Conservation (phyloP, 108 stramenopile genomes). For the Skeletonema menzelii region DNA sequence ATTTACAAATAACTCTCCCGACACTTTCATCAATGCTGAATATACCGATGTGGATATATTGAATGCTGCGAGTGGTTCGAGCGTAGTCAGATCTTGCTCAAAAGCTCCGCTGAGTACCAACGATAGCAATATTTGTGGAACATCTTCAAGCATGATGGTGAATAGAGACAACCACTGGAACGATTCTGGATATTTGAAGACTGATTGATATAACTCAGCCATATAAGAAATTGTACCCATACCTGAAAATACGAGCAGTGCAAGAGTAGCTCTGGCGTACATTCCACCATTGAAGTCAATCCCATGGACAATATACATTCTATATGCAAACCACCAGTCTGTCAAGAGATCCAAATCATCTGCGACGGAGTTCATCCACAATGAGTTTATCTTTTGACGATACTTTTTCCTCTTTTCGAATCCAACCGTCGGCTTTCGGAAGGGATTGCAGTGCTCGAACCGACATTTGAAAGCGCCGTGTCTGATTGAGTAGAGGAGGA, state of each 20-base stretch:
- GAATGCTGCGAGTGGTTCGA: slow-evolving; percentile 17
- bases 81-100: neutral
- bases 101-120: slow-evolving; percentile 18
- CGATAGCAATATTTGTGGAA: slow-evolving; percentile 29
- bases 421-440: slow-evolving; percentile 10
- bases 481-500: slow-evolving; percentile 8
- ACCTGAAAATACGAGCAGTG: slow-evolving; percentile 8
- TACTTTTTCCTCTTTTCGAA: slow-evolving; percentile 20
- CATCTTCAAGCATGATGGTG: slow-evolving; percentile 26
- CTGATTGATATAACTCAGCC: slow-evolving; percentile 14
- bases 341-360: slow-evolving; percentile 30
- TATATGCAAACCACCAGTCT: slow-evolving; percentile 25
- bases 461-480: slow-evolving; percentile 16
- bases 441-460: slow-evolving; percentile 20
- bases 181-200: slow-evolving; percentile 20
- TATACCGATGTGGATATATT: slow-evolving; percentile 37
- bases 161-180: slow-evolving; percentile 25
- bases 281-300: neutral
- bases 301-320: slow-evolving; percentile 20
- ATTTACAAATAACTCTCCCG: slow-evolving; percentile 24
- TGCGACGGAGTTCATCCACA: slow-evolving; percentile 21
- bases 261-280: slow-evolving; percentile 15
- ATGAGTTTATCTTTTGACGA: neutral
- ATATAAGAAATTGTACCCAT: slow-evolving; percentile 15
- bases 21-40: slow-evolving; percentile 27